These are phyloP conservation scores for Schizothecium vesticola DNA, from an alignment of 495 filamentous ascomycete species.

Conservation along the genomic window DNA sequence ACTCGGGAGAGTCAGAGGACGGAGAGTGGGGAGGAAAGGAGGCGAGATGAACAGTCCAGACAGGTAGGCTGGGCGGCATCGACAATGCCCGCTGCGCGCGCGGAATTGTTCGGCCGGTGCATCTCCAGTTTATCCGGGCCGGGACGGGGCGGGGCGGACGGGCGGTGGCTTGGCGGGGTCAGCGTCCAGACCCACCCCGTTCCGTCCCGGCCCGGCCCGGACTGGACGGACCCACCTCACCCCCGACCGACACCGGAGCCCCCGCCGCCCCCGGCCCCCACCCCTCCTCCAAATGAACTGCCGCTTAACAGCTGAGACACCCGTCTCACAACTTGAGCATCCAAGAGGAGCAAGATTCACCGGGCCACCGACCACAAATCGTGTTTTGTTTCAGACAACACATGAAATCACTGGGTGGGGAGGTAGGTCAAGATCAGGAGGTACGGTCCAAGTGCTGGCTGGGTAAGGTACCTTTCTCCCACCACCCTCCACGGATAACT, in stretches of 20 bases:
- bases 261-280: background rate
- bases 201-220: background rate
- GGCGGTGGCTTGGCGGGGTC: background rate
- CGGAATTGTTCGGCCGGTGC: background rate
- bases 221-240: background rate
- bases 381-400: background rate
- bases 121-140: too few relatives aligned
- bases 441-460: background rate
- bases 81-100: too few relatives aligned
- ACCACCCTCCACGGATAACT: background rate
- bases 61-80: too few relatives aligned
- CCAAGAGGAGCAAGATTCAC: background rate
- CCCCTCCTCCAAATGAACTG: background rate
- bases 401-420: background rate
- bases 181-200: background rate
- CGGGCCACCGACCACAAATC: background rate
- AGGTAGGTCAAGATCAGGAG: background rate
- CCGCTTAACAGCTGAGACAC: background rate
- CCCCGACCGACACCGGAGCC: background rate
- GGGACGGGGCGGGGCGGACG: too few relatives aligned
- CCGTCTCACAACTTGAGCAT: background rate
- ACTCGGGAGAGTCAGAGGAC: too few relatives aligned
- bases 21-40: too few relatives aligned
- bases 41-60: too few relatives aligned
- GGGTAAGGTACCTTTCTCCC: background rate